Percentiles rank a stretch among this genome's conserved stretches.
These are phyloP conservation scores for Taxawa tesnikishii DNA, from an alignment of 2,329 filamentous ascomycete species.

Conservation along the genomic window DNA sequence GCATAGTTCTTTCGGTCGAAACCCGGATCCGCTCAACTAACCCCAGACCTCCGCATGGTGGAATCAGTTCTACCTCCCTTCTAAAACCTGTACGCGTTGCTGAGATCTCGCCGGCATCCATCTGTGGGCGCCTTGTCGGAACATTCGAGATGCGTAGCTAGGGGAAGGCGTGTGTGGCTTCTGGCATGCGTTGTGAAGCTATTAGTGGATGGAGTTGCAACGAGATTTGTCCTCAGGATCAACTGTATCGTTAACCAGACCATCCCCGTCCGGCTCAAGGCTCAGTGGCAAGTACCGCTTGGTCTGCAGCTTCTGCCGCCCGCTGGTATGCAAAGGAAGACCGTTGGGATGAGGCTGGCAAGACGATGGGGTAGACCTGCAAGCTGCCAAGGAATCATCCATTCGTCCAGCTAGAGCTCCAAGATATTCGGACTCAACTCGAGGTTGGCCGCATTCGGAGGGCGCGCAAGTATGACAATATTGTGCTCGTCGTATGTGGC, in stretches of 20 bases:
- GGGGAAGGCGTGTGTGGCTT: conserved; percentile 38
- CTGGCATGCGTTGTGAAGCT: no score
- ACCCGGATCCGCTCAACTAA: no score
- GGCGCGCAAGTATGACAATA: conserved; percentile 55
- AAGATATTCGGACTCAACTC: conserved; percentile 30
- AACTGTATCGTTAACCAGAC: conserved; percentile 27
- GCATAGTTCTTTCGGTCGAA: no score
- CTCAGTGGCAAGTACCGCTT: conserved; percentile 53
- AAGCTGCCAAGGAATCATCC: conserved; percentile 28
- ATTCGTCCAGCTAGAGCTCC: conserved; percentile 37
- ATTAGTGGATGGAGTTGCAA: background rate
- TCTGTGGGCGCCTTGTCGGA: conserved; percentile 52
- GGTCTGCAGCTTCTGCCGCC: conserved; percentile 28
- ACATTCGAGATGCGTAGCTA: conserved; percentile 58
- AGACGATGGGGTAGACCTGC: conserved; percentile 30
- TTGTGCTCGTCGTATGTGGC: conserved; percentile 38
- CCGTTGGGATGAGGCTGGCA: conserved; percentile 26
- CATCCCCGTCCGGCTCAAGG: conserved; percentile 33
- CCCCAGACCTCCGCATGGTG: no score
- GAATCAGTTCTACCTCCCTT: conserved; percentile 24
- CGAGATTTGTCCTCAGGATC: conserved; percentile 24
- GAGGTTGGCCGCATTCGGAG: conserved; percentile 42
- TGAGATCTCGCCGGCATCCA: conserved; percentile 42
- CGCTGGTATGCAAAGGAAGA: conserved; percentile 19
- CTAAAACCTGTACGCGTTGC: conserved; percentile 26